Conservation (phyloP, 2,329 filamentous ascomycete genomes). For the Alternaria rosae region DNA sequence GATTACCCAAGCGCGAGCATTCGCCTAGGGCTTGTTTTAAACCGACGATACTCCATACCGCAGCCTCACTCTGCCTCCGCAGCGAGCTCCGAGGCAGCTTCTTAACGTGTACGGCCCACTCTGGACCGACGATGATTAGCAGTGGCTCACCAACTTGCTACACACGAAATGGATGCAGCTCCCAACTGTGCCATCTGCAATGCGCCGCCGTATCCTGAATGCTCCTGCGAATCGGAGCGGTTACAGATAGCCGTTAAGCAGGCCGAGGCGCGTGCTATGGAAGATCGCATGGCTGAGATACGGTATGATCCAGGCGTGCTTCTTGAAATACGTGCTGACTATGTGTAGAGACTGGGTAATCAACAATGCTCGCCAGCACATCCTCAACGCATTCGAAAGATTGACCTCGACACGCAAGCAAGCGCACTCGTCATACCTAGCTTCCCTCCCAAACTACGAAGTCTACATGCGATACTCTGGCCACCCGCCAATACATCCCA, state of each 20-base stretch:
- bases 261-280: conserved; percentile 50
- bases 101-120: conserved; percentile 13
- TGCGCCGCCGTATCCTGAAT: conserved; percentile 50
- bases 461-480: conserved; percentile 57
- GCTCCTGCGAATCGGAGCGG: conserved; percentile 50
- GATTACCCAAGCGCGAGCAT: conserved; percentile 33
- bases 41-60: conserved; percentile 25
- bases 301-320: conserved; percentile 29
- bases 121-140: conserved; percentile 39
- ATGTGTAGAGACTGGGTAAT: conserved; percentile 56
- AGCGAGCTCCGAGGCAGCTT: conserved; percentile 17
- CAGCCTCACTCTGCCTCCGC: conserved; percentile 11
- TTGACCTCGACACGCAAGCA: conserved; percentile 51
- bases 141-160: conserved; percentile 32
- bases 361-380: conserved; percentile 54
- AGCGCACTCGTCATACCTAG: conserved; percentile 53
- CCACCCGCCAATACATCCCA: conserved; percentile 53
- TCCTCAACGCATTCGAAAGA: conserved; percentile 54
- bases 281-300: conserved; percentile 44
- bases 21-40: conserved; percentile 27
- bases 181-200: conserved; percentile 53
- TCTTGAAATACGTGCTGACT: conserved; percentile 24
- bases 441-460: conserved; percentile 56
- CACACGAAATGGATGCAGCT: conserved; percentile 47
- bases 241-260: conserved; percentile 51